Evolutionary conservation across 2,329 filamentous ascomycete species (phyloP), one percentile per base, ranked within the genome.

Genomic region (Ophiosphaerella korrae): DNA sequence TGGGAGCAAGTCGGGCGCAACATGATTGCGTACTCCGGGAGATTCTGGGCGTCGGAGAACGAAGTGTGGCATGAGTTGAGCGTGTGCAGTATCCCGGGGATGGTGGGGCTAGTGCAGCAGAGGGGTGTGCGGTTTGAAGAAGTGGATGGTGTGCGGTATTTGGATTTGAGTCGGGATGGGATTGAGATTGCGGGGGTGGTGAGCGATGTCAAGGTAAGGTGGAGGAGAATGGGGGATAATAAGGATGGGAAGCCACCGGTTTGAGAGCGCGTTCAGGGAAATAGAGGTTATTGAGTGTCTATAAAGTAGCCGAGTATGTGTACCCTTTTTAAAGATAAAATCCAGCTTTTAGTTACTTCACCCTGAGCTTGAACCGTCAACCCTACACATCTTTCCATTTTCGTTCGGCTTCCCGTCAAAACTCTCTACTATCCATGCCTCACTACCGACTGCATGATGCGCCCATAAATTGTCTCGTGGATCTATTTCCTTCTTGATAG

Each of bases 361-460:
- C 18, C 7, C 21, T 21, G 18, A 21, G 18, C 18, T 21, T 21
- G 18, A 21, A 21, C 31, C 36, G 26, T 48, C 45, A 3, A 63
- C 50, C 43, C 48, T 55, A 42, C 63, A 67, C 51, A 67, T 24
- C 50, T 56, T 63, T 41, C 64, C 61, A 56, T 65, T 65, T 45
- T 66, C 60, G 50, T 58, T 60, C 14, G 59, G 59, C 39, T 60
- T 13, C 6, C 55, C 61, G 50, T 66, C 60, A 6, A 55, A 53
- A 35, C 55, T 64, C 44, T 61, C 56, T 2, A 65, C 57, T 6
- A 29, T 41, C 63, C 61, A 66, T 1, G 55, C 53, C 40, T 66
- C 63, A 48, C 61, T 66, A 7, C 63, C 63, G 7, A 68, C 65
- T 4, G 55, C 56, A 42, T 62, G 57, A 23, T 52, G 45, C 18